phyloP scores from a whole-genome alignment of 2,329 filamentous ascomycete genomes.

The Teratosphaeria gauchensis region DNA sequence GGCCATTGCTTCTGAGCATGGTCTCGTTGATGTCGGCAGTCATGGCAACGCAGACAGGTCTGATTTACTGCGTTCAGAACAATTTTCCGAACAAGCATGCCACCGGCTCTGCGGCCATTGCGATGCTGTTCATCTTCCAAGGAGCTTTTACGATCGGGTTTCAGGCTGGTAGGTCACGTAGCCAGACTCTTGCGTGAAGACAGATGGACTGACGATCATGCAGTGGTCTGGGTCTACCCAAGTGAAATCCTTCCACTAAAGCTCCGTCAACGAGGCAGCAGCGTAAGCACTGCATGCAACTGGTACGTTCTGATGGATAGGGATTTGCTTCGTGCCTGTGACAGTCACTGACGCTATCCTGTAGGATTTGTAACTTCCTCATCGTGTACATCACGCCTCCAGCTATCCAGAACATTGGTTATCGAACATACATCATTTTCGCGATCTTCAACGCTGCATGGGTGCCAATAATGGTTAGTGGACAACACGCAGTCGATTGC shows the following conservation, averaged over 20 bases:
- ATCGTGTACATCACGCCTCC: conserved; percentile 1
- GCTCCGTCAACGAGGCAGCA: conserved; percentile 1
- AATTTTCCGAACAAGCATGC: conserved; percentile 1
- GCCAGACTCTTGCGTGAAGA: background rate
- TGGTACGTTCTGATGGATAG: background rate
- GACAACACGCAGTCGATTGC: background rate
- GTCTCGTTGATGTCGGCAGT: conserved; percentile 44
- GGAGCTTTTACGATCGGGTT: conserved; percentile 52
- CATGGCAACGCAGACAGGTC: conserved; percentile 51
- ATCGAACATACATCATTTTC: conserved; percentile 32
- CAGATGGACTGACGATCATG: background rate
- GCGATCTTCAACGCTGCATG: conserved; percentile 42
- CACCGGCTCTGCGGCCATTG: conserved; percentile 28
- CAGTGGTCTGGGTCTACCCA: background rate
- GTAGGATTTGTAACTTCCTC: conserved; percentile 38
- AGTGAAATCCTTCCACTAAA: background rate
- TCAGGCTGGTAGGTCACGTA: conserved; percentile 50
- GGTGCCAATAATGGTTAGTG: conserved; percentile 28
- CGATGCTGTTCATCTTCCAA: conserved; percentile 55
- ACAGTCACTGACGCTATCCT: background rate
- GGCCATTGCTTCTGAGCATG: conserved; percentile 43
- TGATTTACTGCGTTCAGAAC: conserved; percentile 25
- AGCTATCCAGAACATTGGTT: conserved; percentile 7
- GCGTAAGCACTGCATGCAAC: background rate
- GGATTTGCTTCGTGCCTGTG: background rate